Evolutionary conservation across 2,329 filamentous ascomycete species (phyloP).

Genomic region (Akanthomyces dipterigenus): DNA sequence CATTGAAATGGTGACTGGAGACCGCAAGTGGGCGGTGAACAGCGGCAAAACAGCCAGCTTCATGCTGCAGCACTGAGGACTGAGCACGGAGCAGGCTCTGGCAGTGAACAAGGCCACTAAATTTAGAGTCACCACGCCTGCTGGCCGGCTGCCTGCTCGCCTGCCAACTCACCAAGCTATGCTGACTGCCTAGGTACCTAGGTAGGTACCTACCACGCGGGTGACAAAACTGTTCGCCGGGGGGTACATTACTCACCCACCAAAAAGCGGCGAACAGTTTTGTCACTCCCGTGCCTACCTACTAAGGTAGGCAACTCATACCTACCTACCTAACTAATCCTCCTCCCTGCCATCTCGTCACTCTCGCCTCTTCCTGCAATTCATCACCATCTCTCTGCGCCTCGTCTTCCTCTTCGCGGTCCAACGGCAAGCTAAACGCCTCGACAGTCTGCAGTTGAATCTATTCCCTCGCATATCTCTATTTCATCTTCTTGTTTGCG

Average conservation of each 20-base stretch:
- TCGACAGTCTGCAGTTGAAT: background rate
- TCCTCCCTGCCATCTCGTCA: constrained; percentile 4
- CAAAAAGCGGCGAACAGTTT: too few species aligned
- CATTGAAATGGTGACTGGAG: background rate
- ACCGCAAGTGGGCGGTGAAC: background rate
- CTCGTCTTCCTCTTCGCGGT: background rate
- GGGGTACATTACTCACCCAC: too few species aligned
- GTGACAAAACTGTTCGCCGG: too few species aligned
- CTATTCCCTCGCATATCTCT: too few species aligned
- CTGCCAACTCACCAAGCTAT: background rate
- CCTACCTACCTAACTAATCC: too few species aligned
- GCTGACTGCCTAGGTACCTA: constrained; percentile 6
- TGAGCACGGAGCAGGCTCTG: background rate
- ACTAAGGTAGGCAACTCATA: too few species aligned
- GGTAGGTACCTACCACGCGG: too few species aligned
- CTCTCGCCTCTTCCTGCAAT: constrained; percentile 1
- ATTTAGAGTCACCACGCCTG: background rate
- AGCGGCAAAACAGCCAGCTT: background rate
- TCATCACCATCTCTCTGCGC: background rate
- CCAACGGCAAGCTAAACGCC: background rate
- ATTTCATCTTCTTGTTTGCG: background rate
- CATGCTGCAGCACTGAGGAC: background rate
- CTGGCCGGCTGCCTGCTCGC: background rate
- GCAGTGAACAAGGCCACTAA: background rate
- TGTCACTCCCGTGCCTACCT: too few species aligned